These are phyloP conservation scores for Erysiphe pulchra DNA, from an alignment of 2,329 filamentous ascomycete genomes.

Conservation along the genomic window DNA sequence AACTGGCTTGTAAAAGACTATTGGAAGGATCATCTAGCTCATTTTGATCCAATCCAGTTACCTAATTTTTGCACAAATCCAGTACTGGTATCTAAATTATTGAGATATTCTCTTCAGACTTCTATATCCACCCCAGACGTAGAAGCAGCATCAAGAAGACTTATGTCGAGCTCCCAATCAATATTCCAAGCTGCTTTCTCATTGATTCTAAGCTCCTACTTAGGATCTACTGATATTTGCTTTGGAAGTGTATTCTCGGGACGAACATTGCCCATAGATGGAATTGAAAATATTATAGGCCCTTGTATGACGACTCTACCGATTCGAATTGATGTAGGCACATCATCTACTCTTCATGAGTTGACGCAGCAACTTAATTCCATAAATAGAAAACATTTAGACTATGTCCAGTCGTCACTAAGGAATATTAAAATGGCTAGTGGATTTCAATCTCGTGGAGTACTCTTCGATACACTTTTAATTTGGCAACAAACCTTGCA, in stretches of 20 bases:
- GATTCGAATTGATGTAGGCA: conserved; percentile 32
- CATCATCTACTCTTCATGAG: conserved; percentile 26
- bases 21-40: conserved; percentile 42
- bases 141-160: conserved; percentile 6
- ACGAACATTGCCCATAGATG: conserved; percentile 41
- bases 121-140: conserved; percentile 12
- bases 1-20: conserved; percentile 27
- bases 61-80: conserved; percentile 28
- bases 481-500: conserved; percentile 59
- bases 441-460: conserved; percentile 25
- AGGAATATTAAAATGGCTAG: conserved; percentile 40
- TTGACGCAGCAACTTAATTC: conserved; percentile 37
- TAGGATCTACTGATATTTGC: conserved; percentile 37
- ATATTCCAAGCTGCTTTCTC: conserved; percentile 50
- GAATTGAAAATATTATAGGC: conserved; percentile 49
- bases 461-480: conserved; percentile 53
- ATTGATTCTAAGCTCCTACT: conserved; percentile 37
- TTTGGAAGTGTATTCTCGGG: conserved; percentile 68
- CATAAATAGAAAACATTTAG: conserved; percentile 37
- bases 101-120: conserved; percentile 8
- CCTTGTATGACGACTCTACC: conserved; percentile 61
- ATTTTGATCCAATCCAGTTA: conserved; percentile 25
- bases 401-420: conserved; percentile 36
- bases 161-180: conserved; percentile 30
- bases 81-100: conserved; percentile 8